These are phyloP conservation scores for Lasiosphaeris hirsuta DNA, from an alignment of 495 filamentous ascomycete species.

Conservation along the genomic window DNA sequence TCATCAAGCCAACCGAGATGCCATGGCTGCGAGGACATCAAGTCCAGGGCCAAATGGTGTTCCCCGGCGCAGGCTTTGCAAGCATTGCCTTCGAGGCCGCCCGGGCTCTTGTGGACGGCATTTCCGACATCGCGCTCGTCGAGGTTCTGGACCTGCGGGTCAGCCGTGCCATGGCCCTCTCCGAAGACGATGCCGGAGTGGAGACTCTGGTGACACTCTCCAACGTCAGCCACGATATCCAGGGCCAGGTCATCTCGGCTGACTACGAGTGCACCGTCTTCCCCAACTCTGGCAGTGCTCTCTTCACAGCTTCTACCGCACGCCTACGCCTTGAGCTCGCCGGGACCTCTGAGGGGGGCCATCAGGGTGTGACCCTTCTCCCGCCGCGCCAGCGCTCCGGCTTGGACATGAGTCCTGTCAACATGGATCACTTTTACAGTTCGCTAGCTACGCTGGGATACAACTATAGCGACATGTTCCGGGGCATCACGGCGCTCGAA, in stretches of 20 bases:
- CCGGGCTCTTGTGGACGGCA: neutral
- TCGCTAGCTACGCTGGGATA: neutral
- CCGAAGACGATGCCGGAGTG: constrained; percentile 4
- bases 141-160: constrained; percentile 18
- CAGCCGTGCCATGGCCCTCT: constrained; percentile 9
- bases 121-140: constrained; percentile 5
- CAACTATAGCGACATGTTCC: neutral
- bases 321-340: too few species aligned
- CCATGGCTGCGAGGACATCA: constrained; percentile 52
- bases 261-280: too few species aligned
- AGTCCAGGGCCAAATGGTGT: constrained; percentile 38
- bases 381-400: neutral
- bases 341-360: neutral
- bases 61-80: constrained; percentile 55
- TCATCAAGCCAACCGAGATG: constrained; percentile 35
- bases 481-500: neutral
- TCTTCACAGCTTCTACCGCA: too few species aligned
- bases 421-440: neutral
- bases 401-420: neutral
- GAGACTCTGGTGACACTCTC: constrained; percentile 21
- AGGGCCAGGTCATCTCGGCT: neutral
- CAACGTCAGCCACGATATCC: constrained; percentile 1
- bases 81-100: constrained; percentile 52
- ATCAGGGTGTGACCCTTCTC: neutral
- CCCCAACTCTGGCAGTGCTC: neutral